These are phyloP conservation scores for Plectosphaerella sp. DNA, from an alignment of 2,329 filamentous ascomycete genomes.

Conservation along the genomic window DNA sequence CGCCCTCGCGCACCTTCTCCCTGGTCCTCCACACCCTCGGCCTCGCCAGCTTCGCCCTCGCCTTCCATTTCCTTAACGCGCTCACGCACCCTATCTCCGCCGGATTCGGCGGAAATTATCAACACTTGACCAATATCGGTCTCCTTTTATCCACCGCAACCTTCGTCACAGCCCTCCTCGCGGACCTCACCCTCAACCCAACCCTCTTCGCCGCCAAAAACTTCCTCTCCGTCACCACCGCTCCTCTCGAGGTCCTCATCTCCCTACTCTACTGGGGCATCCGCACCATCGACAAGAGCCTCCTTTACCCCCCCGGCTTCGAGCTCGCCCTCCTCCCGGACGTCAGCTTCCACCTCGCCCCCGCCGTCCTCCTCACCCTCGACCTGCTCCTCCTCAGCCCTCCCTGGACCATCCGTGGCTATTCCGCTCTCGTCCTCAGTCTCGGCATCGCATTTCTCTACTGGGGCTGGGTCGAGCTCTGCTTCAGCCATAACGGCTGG, in stretches of 20 bases:
- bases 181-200: slow-evolving; percentile 57
- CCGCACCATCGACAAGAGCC: slow-evolving; percentile 46
- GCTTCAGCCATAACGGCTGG: slow-evolving; percentile 63
- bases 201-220: slow-evolving; percentile 66
- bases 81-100: slow-evolving; percentile 50
- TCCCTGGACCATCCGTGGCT: slow-evolving; percentile 62
- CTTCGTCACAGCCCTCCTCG: slow-evolving; percentile 57
- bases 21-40: slow-evolving; percentile 56
- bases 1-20: slow-evolving; percentile 61
- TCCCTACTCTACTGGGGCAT: slow-evolving; percentile 71
- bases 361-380: slow-evolving; percentile 57
- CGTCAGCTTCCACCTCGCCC: slow-evolving; percentile 62
- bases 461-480: slow-evolving; percentile 75
- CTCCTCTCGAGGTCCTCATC: slow-evolving; percentile 69
- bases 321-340: slow-evolving; percentile 53
- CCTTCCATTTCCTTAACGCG: slow-evolving; percentile 44
- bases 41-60: slow-evolving; percentile 46
- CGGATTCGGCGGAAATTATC: slow-evolving; percentile 63
- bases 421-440: slow-evolving; percentile 56
- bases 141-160: slow-evolving; percentile 56
- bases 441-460: slow-evolving; percentile 60
- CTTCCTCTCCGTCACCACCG: slow-evolving; percentile 56
- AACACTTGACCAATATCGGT: slow-evolving; percentile 72
- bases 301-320: slow-evolving; percentile 51
- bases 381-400: slow-evolving; percentile 68